These are phyloP conservation scores for Naganishia randhawae DNA, from an alignment of 768 basidiomycete genomes.

Conservation along the genomic window DNA sequence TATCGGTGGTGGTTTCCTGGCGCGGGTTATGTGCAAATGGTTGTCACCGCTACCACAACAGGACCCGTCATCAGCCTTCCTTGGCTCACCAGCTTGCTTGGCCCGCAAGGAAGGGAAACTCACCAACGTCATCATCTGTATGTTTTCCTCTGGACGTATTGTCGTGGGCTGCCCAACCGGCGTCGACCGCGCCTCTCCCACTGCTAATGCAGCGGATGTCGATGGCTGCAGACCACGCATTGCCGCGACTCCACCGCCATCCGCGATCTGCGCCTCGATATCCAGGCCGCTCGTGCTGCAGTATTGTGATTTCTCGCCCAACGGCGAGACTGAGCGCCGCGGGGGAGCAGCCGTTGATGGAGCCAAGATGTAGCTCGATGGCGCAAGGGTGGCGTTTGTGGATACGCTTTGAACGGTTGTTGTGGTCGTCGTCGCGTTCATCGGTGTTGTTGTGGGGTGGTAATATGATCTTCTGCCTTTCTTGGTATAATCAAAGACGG, in stretches of 20 bases:
- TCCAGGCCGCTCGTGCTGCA: constrained; percentile 40
- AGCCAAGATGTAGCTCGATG: neutral
- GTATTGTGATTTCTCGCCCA: constrained; percentile 39
- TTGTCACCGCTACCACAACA: neutral
- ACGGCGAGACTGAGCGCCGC: constrained; percentile 42
- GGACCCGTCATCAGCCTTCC: neutral
- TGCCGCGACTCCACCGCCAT: constrained; percentile 49
- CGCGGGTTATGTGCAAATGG: neutral
- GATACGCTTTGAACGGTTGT: constrained; percentile 1
- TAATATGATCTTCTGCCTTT: constrained; percentile 89
- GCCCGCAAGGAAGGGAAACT: neutral
- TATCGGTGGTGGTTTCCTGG: too few relatives aligned
- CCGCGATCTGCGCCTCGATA: constrained; percentile 49
- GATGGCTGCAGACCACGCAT: constrained; percentile 6
- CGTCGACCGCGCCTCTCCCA: neutral
- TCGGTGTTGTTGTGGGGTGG: constrained; percentile 56
- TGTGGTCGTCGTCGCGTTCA: neutral
- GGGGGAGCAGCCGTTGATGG: constrained; percentile 5
- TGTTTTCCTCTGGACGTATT: neutral
- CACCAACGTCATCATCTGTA: neutral
- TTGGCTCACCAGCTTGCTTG: neutral
- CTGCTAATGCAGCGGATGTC: neutral
- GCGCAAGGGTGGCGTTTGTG: constrained; percentile 6
- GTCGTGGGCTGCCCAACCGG: too few relatives aligned
- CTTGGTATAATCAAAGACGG: constrained; percentile 84